These are phyloP conservation scores for Capsicum rhomboideum DNA, from an alignment of 257 asterid genomes.

Conservation along the genomic window DNA sequence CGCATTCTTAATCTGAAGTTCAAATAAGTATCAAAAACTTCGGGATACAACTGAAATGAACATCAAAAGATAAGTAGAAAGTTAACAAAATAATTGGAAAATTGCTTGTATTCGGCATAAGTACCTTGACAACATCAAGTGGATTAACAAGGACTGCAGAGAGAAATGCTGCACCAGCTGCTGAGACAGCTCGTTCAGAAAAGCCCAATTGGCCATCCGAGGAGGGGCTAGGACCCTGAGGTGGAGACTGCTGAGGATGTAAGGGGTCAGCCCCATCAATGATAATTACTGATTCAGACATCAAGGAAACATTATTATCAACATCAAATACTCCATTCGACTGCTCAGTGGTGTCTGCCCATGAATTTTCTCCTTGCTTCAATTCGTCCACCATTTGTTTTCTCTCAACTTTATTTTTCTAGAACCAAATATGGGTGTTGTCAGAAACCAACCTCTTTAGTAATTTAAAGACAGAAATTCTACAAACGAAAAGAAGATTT, in stretches of 20 bases:
- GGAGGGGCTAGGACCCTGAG: conserved; percentile 7
- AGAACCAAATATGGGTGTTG: conserved; percentile 7
- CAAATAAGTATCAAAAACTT: not conserved
- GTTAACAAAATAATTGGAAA: not conserved
- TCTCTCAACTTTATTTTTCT: not conserved
- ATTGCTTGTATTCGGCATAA: not conserved
- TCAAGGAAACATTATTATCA: conserved; percentile 30
- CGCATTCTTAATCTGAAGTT: not conserved
- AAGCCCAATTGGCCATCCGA: conserved; percentile 36
- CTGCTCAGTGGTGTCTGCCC: conserved; percentile 34
- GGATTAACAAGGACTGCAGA: conserved; percentile 87
- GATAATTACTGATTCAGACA: conserved; percentile 35
- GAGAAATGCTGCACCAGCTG: conserved; percentile 89
- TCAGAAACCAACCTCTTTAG: not conserved
- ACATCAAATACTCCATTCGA: conserved; percentile 29
- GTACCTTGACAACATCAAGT: conserved; percentile 87
- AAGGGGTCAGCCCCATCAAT: conserved; percentile 31
- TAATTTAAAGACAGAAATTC: not conserved
- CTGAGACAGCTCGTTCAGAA: conserved; percentile 65
- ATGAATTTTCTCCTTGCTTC: conserved; percentile 29
- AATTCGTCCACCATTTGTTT: conserved; percentile 45
- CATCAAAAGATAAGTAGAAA: not conserved
- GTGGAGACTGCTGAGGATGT: conserved; percentile 14
- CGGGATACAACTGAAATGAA: not conserved
- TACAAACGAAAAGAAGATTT: not conserved